phyloP scores from a whole-genome alignment of 768 basidiomycete genomes.

The Leucosporidium yakuticum region DNA sequence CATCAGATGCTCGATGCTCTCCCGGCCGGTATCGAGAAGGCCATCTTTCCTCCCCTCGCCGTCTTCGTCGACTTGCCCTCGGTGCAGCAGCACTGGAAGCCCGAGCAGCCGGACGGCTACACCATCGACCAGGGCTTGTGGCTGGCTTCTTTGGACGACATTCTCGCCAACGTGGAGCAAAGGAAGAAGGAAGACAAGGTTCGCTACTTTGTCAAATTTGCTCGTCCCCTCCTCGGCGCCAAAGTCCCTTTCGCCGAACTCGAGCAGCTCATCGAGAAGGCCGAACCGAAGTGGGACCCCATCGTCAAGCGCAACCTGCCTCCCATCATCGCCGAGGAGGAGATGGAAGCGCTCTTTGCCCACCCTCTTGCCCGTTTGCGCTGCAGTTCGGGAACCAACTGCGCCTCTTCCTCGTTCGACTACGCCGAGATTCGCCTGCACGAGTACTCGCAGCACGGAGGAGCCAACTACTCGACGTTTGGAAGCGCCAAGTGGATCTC shows the following conservation, averaged over 20 bases:
- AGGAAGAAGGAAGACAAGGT: neutral
- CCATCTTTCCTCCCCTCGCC: neutral
- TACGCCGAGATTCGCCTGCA: neutral
- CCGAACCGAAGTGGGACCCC: neutral
- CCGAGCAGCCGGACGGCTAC: neutral
- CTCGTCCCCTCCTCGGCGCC: neutral
- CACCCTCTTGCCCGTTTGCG: neutral
- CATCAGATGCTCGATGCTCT: neutral
- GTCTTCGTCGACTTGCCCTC: neutral
- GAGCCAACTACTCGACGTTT: too few relatives aligned
- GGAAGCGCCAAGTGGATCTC: too few relatives aligned
- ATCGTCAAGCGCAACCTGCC: neutral
- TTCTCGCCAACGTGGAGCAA: neutral
- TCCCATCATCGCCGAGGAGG: neutral
- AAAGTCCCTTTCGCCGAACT: neutral
- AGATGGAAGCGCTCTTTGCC: neutral
- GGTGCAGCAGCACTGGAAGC: neutral
- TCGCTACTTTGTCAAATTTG: neutral
- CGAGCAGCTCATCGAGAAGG: neutral
- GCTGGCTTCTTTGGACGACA: neutral
- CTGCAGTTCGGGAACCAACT: neutral
- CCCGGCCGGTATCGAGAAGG: neutral
- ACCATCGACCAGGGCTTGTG: neutral
- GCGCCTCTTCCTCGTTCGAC: neutral
- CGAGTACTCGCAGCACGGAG: neutral